A percentile compares a stretch with the other conserved stretches of the same genome.
phyloP scores from a whole-genome alignment of 2,329 filamentous ascomycete species.

The Aureobasidium sp. region DNA sequence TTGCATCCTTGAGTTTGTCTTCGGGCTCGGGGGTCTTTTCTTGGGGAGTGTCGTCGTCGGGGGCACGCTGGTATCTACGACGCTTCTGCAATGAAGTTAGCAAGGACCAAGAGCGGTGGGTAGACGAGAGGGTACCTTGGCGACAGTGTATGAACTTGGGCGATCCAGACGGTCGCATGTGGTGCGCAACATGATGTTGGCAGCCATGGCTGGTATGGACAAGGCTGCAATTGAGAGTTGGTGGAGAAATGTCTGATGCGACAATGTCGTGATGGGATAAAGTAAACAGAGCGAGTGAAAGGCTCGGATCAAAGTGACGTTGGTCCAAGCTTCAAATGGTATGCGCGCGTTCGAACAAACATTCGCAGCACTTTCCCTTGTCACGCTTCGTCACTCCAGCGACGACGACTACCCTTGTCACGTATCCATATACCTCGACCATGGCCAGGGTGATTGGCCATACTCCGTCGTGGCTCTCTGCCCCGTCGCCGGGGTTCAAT shows the following conservation, averaged over 20 bases:
- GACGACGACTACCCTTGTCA: background rate
- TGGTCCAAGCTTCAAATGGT: constrained; percentile 7
- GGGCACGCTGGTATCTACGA: constrained; percentile 55
- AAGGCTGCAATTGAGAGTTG: background rate
- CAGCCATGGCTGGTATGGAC: background rate
- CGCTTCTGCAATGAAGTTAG: constrained; percentile 52
- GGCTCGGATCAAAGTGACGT: background rate
- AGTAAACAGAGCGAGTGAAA: background rate
- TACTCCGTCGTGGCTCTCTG: constrained; percentile 79
- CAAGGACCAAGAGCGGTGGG: constrained; percentile 4
- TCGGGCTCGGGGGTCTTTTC: constrained; percentile 53
- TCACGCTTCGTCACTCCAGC: background rate
- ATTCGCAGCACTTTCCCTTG: background rate
- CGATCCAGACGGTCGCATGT: constrained; percentile 90
- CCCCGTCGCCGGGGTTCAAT: constrained; percentile 66
- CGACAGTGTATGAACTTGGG: constrained; percentile 87
- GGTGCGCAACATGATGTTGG: constrained; percentile 38
- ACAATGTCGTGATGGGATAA: background rate
- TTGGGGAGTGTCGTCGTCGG: constrained; percentile 36
- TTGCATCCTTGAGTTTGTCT: constrained; percentile 77
- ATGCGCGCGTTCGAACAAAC: background rate
- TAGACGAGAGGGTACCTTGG: constrained; percentile 53
- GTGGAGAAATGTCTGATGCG: background rate
- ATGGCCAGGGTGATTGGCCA: constrained; percentile 87
- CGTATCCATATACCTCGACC: constrained; percentile 19